phyloP scores from a whole-genome alignment of 2,329 filamentous ascomycete species.

The Xylaria sp. region DNA sequence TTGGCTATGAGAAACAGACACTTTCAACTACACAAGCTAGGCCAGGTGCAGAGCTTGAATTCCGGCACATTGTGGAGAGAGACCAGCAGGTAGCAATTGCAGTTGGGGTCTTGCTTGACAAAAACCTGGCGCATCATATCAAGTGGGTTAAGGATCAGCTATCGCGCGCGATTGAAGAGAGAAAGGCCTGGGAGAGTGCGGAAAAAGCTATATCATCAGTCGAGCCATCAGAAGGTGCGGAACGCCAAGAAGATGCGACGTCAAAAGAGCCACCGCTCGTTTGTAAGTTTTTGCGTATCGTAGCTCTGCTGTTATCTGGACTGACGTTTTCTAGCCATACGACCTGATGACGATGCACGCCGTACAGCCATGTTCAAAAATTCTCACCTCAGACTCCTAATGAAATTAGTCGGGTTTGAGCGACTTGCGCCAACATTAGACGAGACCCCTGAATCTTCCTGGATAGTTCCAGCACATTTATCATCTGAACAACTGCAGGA shows the following conservation, averaged over 20 bases:
- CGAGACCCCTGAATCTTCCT: conserved; percentile 79
- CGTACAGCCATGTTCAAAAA: conserved; percentile 88
- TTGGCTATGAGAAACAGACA: conserved; percentile 86
- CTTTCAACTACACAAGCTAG: conserved; percentile 69
- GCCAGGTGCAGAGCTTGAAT: conserved; percentile 83
- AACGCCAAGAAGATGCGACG: conserved; percentile 42
- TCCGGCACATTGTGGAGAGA: conserved; percentile 75
- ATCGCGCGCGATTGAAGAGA: conserved; percentile 74
- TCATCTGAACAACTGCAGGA: conserved; percentile 74
- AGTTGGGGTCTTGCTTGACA: conserved; percentile 82
- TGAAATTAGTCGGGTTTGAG: conserved; percentile 79
- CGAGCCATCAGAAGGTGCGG: conserved; percentile 48
- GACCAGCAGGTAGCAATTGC: conserved; percentile 82
- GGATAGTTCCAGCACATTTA: conserved; percentile 78
- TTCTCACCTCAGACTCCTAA: conserved; percentile 83
- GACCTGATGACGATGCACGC: conserved; percentile 72
- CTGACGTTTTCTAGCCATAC: conserved; percentile 62
- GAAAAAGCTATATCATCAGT: conserved; percentile 67
- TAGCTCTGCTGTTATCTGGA: conserved; percentile 9
- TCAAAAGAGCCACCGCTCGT: conserved; percentile 60
- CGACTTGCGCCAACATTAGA: conserved; percentile 65
- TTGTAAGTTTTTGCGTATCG: conserved; percentile 57
- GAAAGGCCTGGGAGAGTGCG: conserved; percentile 80
- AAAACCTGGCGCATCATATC: conserved; percentile 79
- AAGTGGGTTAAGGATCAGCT: conserved; percentile 83